A percentile compares a stretch with the other conserved stretches of the same genome.
Conservation (phyloP, 2,329 filamentous ascomycete species). For the Scytalidium sp. region DNA sequence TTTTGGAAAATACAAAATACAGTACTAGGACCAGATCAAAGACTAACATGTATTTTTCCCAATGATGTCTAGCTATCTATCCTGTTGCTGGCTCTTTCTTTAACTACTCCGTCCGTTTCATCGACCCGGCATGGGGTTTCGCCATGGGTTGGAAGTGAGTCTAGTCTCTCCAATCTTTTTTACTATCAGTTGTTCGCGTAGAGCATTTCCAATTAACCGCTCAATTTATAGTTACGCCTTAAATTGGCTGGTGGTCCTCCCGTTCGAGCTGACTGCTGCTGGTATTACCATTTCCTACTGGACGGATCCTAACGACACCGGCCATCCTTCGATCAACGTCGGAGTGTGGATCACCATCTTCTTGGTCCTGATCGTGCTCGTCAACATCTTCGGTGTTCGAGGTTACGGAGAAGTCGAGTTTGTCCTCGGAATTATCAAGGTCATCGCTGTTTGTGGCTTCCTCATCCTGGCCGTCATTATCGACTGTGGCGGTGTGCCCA, state of each 20-base stretch:
- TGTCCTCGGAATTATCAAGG: conserved; percentile 53
- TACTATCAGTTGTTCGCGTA: neutral
- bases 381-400: conserved; percentile 51
- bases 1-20: too few species aligned
- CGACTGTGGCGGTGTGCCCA: conserved; percentile 48
- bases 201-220: neutral
- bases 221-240: conserved; percentile 66
- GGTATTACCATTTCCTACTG: conserved; percentile 80
- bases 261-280: conserved; percentile 80
- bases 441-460: conserved; percentile 56
- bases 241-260: conserved; percentile 78
- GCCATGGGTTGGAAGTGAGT: conserved; percentile 86
- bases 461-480: conserved; percentile 61
- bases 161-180: too few species aligned
- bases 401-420: conserved; percentile 40
- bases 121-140: conserved; percentile 89
- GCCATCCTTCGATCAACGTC: conserved; percentile 33
- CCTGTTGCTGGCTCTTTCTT: conserved; percentile 88
- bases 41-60: neutral
- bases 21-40: too few species aligned
- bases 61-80: conserved; percentile 69
- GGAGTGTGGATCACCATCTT: conserved; percentile 58
- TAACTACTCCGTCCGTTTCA: conserved; percentile 84
- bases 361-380: conserved; percentile 44
- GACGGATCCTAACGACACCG: conserved; percentile 52